Percentiles rank a stretch among this genome's conserved stretches.
Conservation (phyloP, 2,329 filamentous ascomycete species). For the Cytospora mali region DNA sequence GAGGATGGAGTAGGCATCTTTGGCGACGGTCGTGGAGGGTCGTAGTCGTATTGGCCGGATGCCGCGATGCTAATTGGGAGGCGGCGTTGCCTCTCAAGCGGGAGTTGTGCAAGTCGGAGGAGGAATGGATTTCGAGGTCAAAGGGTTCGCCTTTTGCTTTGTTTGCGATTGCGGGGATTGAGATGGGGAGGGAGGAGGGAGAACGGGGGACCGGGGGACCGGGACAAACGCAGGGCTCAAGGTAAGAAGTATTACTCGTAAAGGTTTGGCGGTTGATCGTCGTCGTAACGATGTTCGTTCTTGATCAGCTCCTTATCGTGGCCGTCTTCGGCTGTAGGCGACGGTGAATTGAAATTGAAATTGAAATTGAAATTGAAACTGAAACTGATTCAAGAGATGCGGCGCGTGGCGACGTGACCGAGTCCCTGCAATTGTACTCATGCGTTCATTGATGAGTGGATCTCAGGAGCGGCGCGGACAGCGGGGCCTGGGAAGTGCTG, state of each 20-base stretch:
- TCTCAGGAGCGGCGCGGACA: not conserved
- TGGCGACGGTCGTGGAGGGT: conserved; percentile 2
- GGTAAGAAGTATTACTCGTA: not conserved
- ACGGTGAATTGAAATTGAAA: not conserved
- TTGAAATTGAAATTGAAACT: too few relatives aligned
- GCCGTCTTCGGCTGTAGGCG: not conserved
- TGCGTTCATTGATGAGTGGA: not conserved
- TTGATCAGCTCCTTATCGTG: not conserved
- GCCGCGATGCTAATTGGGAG: not conserved
- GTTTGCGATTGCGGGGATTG: too few relatives aligned
- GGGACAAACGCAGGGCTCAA: too few relatives aligned
- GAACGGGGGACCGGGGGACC: too few relatives aligned
- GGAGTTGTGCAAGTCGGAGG: not conserved
- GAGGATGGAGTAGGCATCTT: conserved; percentile 29
- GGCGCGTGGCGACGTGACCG: not conserved
- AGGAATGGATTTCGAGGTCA: not conserved
- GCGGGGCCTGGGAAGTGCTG: too few relatives aligned
- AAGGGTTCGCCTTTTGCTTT: not conserved
- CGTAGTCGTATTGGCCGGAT: not conserved
- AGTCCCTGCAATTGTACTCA: not conserved
- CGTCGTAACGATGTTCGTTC: too few relatives aligned
- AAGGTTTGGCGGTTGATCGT: not conserved
- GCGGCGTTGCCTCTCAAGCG: not conserved
- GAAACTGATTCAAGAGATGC: not conserved
- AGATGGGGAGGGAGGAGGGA: too few relatives aligned